phyloP scores from a whole-genome alignment of 176 grass and related monocot species.

The Calamus simplicifolius region DNA sequence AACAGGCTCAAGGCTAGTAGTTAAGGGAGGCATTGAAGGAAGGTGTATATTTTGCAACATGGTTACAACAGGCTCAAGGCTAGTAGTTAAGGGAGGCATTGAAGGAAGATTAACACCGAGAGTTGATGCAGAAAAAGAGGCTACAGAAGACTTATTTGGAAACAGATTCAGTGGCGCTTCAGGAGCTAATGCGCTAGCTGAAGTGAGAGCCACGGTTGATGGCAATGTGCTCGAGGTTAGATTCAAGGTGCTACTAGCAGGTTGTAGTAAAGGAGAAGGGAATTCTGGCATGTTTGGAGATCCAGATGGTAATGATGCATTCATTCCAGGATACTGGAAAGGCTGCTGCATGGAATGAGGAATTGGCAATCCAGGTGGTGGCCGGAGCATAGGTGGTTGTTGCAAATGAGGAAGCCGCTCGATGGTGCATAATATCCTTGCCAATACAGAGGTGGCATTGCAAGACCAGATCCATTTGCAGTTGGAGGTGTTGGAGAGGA shows the following conservation, averaged over 20 bases:
- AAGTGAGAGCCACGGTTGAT: constrained; percentile 27
- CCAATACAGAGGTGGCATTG: constrained; percentile 61
- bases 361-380: constrained; percentile 47
- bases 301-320: constrained; percentile 44
- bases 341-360: constrained; percentile 36
- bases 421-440: constrained; percentile 57
- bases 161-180: constrained; percentile 45
- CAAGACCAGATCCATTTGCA: constrained; percentile 40
- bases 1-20: constrained; percentile 27
- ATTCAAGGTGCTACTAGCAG: constrained; percentile 34
- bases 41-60: constrained; percentile 8
- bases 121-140: constrained; percentile 31
- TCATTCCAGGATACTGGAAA: constrained; percentile 50
- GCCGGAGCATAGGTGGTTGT: constrained; percentile 44
- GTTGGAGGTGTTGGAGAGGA: constrained; percentile 27
- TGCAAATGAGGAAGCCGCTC: constrained; percentile 60
- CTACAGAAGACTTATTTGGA: constrained; percentile 26
- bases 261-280: constrained; percentile 50
- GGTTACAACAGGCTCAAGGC: constrained; percentile 21
- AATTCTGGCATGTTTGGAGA: constrained; percentile 67
- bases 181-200: constrained; percentile 31
- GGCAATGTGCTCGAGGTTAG: constrained; percentile 33
- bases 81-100: constrained; percentile 30
- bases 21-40: constrained; percentile 35
- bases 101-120: constrained; percentile 29